Base-by-base conservation (phyloP, 2,329 filamentous ascomycete genomes). In the Penicillium sp. region DNA sequence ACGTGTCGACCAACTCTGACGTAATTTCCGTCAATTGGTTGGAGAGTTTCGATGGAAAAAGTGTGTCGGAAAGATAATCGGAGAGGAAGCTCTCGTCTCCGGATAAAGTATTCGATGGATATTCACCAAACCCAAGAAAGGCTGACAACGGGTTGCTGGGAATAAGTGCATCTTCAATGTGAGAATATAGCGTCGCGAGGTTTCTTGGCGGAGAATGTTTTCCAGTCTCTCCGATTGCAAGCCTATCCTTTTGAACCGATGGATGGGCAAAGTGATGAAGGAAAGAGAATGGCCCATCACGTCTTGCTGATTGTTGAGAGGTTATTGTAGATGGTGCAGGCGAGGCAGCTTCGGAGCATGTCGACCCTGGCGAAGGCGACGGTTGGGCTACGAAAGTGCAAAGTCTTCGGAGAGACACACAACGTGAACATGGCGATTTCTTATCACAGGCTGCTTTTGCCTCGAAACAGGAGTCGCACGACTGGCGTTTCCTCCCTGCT, bases 151-250 rank as follows among this genome's bases (percentile, higher is more conserved):
- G 50, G 39, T 55, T 47, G 14, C 49, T 49, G 6, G 61, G 56
- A 13, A 57, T 40, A 8, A 64, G 54, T 1, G 59, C 55, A 48
- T 61, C 52, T 53, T 62, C 60, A 13, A 63, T 52, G 22, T 58
- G 55, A 0, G 61, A 62, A 40, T 64, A 54, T 6, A 61, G 44
- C 3, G 50, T 51, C 34, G 60, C 61, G 3, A 63, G 50, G 14
- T 63, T 64, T 34, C 62, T 52, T 28, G 53, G 55, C 6, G 56
- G 46, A 4, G 62, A 65, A 4, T 48, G 55, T 35, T 59, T 61
- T n/a, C 61, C 62, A 8, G 62, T 65, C 10, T 63, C 61, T 16
- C 58, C 58, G 18, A 65, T 65, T 3, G 61, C 62, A 24, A 65
- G 54, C 24, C 56, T 55, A 29, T 65, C 62, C 14, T 50, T 55